Conservation (phyloP, 2,329 filamentous ascomycete genomes). For the Penicillium sp. region DNA sequence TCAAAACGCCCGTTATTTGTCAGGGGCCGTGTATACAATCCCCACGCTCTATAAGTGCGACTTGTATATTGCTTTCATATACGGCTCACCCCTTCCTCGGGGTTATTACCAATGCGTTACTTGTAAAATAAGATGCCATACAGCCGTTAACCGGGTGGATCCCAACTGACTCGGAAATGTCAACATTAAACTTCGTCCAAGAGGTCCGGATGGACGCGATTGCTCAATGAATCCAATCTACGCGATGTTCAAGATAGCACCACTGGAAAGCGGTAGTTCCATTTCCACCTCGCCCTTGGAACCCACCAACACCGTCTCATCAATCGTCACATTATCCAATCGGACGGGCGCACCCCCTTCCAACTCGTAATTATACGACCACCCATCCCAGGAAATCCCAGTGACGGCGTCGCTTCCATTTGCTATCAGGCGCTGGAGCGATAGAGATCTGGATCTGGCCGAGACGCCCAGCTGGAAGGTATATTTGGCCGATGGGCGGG, state of each 20-base stretch:
- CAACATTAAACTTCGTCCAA: background rate
- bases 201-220: background rate
- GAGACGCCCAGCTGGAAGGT: constrained; percentile 19
- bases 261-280: constrained; percentile 27
- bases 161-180: background rate
- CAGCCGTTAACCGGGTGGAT: background rate
- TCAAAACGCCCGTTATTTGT: background rate
- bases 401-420: constrained; percentile 62
- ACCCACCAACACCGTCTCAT: constrained; percentile 40
- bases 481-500: constrained; percentile 22
- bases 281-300: constrained; percentile 33
- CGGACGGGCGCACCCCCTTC: constrained; percentile 51
- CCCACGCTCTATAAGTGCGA: background rate
- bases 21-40: background rate
- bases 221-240: background rate
- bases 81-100: background rate
- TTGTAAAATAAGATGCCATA: background rate
- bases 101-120: background rate
- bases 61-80: background rate
- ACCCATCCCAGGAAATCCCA: constrained; percentile 59
- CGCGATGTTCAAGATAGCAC: constrained; percentile 18
- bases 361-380: constrained; percentile 59
- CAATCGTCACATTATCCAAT: constrained; percentile 53
- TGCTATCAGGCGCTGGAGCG: constrained; percentile 51
- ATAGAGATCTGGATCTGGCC: constrained; percentile 25